Evolutionary conservation across 2,329 filamentous ascomycete genomes (phyloP), one percentile per base, ranked within the genome.

Genomic region (Aaosphaeria pasadenensis): DNA sequence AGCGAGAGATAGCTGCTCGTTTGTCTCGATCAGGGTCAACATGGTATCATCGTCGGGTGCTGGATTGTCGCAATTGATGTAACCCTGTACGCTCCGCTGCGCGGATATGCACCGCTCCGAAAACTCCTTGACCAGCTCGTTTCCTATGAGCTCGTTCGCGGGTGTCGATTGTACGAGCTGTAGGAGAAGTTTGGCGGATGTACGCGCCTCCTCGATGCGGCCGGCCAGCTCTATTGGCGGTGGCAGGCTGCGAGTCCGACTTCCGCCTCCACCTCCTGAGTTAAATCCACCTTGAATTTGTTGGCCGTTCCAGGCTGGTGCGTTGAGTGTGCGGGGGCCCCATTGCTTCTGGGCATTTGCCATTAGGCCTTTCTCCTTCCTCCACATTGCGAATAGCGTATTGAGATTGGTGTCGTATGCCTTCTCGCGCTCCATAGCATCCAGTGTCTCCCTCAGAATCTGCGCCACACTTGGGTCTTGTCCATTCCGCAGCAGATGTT

Each of bases 121-220:
- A 66, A 99, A 97, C 73, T 99, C 94, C 65, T 86, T 88, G 67
- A 96, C 85, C 45, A 99, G 79, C n/a, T 96, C 92, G 63, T 95
- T 92, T 46, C 78, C 71, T 17, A 91, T 78, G 28, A 96, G 76
- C 64, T 96, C 91, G 11, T 79, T 74, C 0, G 87, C 78, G 0
- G 90, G 84, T 0, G 91, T 96, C 48, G 88, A 91, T 70, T 92
- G 88, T 13, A 96, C 85, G 5, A 96, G 86, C 71, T 99, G 92
- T 45, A 89, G 82, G n/a, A 99, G 82, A 5, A 99, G 83, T 68
- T 91, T 92, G 5, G 92, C 91, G 3, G 91, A 95, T 2, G 90
- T 96, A 53, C 83, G 83, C 6, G 92, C 91, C 74, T 99, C 94
- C 67, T 96, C 89, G 36, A 99, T 82, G 40, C 94, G 83, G 49